Base-by-base conservation (phyloP, 371 early-diverging fungal species). In the Mucor saturninus region DNA sequence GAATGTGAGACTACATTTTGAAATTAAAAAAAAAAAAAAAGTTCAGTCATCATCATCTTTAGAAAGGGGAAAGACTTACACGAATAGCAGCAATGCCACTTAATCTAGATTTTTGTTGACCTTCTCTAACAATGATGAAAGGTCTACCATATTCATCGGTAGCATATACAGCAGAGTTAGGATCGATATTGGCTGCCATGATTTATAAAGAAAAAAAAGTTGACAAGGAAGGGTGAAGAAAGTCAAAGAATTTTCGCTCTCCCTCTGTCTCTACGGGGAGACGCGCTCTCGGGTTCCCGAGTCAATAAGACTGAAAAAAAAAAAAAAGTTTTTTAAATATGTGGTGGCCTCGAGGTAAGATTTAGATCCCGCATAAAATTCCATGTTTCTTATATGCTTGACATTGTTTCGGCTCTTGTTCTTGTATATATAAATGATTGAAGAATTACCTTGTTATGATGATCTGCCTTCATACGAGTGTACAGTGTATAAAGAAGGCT, bases 141-240 rank as follows among this genome's bases (percentile, higher is more conserved):
- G 98, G 97, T 50, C 98, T 88, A 53, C 98, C 98, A 77, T 96
- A 95, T 78, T 97, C 98, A 80, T 97, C 98, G 49, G 86, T 85
- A 54, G 87, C 85, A 64, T 87, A 87, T 49, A 87, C 83, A 48
- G 87, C 87, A 39, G 72, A 72, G 67, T 76, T 74, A 56, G 75
- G 75, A 64, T 74, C 75, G 43, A 74, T 74, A 45, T 60, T 68
- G 30, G 50, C 50, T 30, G 50, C 50, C 50, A 50, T 50, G 28
- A 11, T 50, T 50, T 31, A 30, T 6, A 35, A 35, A 35, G 8
- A 35, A 31, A 9, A 30, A 5, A 2, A 50, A 9, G 50, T 13
- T 5, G 11, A 28, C 3, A 30, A 30, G 31, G 50, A 50, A 50
- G 46, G 46, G 46, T 15, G 46, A 50, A 50, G 50, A 50, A 50